phyloP scores from a whole-genome alignment of 2,329 filamentous ascomycete species.

The Scleromitrula shiraiana region DNA sequence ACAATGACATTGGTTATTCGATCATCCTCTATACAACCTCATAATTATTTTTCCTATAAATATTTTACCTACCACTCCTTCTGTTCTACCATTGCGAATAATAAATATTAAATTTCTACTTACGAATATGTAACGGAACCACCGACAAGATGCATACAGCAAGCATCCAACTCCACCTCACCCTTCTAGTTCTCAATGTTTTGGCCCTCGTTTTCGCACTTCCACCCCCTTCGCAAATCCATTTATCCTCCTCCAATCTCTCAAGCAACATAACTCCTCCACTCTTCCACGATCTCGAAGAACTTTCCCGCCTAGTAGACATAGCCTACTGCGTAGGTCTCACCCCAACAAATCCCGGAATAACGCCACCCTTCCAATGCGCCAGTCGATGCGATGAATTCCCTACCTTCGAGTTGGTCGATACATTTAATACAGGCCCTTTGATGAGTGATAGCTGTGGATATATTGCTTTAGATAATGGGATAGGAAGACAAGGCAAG shows the following conservation, averaged over 20 bases:
- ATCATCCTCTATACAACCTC: no score
- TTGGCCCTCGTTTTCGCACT: neutral
- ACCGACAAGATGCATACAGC: no score
- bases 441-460: slow-evolving; percentile 87
- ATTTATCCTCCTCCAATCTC: slow-evolving; percentile 2
- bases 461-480: slow-evolving; percentile 83
- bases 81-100: no score
- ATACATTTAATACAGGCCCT: slow-evolving; percentile 84
- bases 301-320: slow-evolving; percentile 84
- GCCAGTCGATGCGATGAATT: slow-evolving; percentile 81
- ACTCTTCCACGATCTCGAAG: slow-evolving; percentile 77
- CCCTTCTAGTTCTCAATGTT: neutral
- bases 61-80: no score
- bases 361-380: slow-evolving; percentile 77
- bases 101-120: no score
- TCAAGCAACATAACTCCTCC: slow-evolving; percentile 41
- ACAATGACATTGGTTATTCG: no score
- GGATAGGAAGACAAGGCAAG: neutral
- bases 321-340: slow-evolving; percentile 88
- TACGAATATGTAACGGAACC: no score
- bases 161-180: no score
- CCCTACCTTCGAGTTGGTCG: slow-evolving; percentile 64
- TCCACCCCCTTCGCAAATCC: slow-evolving; percentile 18
- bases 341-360: slow-evolving; percentile 62
- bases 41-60: no score